These are phyloP conservation scores for Lepidium aucheri DNA, from an alignment of 345 rosid species.

Conservation along the genomic window DNA sequence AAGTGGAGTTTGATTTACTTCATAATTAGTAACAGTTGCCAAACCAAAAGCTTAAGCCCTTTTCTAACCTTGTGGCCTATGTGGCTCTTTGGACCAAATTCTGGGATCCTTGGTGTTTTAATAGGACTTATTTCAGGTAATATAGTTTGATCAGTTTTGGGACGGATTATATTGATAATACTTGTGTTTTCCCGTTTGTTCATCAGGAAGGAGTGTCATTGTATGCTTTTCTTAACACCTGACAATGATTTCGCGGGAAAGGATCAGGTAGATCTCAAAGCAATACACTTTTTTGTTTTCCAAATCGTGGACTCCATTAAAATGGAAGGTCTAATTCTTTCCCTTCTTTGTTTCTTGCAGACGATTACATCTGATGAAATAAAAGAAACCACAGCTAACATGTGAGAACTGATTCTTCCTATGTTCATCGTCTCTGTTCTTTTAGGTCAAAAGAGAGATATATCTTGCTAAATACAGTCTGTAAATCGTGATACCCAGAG, in stretches of 20 bases:
- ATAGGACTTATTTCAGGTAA: not conserved
- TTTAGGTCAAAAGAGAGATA: not conserved
- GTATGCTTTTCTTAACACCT: constrained; percentile 97
- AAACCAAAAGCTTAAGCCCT: not conserved
- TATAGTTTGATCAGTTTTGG: not conserved
- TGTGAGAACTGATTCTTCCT: constrained; percentile 33
- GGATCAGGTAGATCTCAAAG: constrained; percentile 57
- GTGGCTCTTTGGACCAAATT: not conserved
- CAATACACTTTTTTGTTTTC: not conserved
- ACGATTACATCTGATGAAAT: constrained; percentile 69
- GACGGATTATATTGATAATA: not conserved
- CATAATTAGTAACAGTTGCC: not conserved
- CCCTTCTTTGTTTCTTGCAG: constrained; percentile 36
- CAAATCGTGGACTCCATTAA: too few species aligned
- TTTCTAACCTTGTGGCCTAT: not conserved
- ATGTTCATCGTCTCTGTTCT: not conserved
- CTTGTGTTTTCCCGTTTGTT: not conserved
- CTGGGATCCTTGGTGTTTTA: not conserved
- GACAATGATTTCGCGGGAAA: constrained; percentile 92
- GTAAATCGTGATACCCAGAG: constrained; percentile 20
- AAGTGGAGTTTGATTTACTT: not conserved
- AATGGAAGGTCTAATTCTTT: not conserved
- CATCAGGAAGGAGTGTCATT: constrained; percentile 97
- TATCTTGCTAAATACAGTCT: constrained; percentile 8
- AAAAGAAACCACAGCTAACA: constrained; percentile 51